These are phyloP conservation scores for Phaeosphaeriaceae sp. DNA, from an alignment of 2,329 filamentous ascomycete genomes.

Conservation along the genomic window DNA sequence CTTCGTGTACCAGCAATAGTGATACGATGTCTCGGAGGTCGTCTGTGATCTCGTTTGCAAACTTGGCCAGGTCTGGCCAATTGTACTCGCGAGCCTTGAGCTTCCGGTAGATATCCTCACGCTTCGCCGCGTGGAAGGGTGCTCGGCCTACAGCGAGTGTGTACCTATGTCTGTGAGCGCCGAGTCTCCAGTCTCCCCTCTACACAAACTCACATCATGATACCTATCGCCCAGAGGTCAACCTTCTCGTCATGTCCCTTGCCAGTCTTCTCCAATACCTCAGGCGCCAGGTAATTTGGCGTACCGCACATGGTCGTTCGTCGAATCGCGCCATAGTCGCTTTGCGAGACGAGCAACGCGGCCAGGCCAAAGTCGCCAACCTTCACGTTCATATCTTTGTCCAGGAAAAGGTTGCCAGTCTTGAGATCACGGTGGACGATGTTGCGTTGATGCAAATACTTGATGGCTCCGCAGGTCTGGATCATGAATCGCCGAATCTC, in stretches of 20 bases:
- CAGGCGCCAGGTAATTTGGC: conserved; percentile 97
- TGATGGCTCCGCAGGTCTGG: conserved; percentile 94
- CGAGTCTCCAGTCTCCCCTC: conserved; percentile 4
- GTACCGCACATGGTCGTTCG: conserved; percentile 95
- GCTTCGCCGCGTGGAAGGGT: conserved; percentile 91
- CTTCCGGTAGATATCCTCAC: conserved; percentile 80
- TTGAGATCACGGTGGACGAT: conserved; percentile 97
- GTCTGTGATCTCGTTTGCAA: conserved; percentile 73
- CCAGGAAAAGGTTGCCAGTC: conserved; percentile 97
- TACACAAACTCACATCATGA: conserved; percentile 79
- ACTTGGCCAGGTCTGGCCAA: conserved; percentile 73
- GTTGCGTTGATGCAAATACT: conserved; percentile 94
- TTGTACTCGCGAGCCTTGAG: conserved; percentile 77
- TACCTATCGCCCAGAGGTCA: conserved; percentile 96
- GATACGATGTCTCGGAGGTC: conserved; percentile 82
- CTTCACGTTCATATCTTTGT: conserved; percentile 95
- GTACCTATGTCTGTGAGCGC: conserved; percentile 65
- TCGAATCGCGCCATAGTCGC: conserved; percentile 80
- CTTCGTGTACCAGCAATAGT: conserved; percentile 76
- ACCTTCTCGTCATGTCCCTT: conserved; percentile 98
- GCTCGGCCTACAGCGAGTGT: conserved; percentile 96
- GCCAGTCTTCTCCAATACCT: conserved; percentile 92
- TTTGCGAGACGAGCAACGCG: conserved; percentile 87
- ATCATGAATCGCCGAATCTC: conserved; percentile 94
- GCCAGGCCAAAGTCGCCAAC: conserved; percentile 97